phyloP scores from a whole-genome alignment of 768 basidiomycete genomes.

The Russula dissimulans region DNA sequence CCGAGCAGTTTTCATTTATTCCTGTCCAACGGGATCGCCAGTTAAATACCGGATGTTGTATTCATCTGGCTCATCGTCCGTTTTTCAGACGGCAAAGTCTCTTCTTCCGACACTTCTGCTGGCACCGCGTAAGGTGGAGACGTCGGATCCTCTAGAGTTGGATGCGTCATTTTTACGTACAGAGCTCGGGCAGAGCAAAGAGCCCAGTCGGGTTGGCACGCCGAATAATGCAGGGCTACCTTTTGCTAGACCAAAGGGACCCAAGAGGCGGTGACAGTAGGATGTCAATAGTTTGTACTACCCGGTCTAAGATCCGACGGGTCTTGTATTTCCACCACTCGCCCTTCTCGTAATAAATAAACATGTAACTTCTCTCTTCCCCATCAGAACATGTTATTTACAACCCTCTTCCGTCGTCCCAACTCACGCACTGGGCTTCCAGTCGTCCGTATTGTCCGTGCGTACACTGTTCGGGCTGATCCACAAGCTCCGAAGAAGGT shows the following conservation, averaged over 20 bases:
- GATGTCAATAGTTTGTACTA: too few relatives aligned
- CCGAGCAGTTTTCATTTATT: conserved; percentile 78
- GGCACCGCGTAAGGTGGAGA: conserved; percentile 65
- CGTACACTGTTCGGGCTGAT: conserved; percentile 14
- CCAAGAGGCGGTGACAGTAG: conserved; percentile 34
- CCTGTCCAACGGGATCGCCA: conserved; percentile 73
- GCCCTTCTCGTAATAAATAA: too few relatives aligned
- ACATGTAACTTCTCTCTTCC: not conserved
- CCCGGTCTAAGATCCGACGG: too few relatives aligned
- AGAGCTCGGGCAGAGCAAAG: conserved; percentile 39
- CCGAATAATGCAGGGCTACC: conserved; percentile 23
- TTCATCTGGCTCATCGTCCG: conserved; percentile 54
- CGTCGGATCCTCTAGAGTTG: conserved; percentile 69
- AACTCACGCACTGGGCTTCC: not conserved
- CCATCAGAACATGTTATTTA: not conserved
- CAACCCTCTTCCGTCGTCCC: not conserved
- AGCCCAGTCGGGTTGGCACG: conserved; percentile 18
- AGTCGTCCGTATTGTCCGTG: not conserved
- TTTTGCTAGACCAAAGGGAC: conserved; percentile 67
- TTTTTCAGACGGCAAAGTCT: conserved; percentile 48
- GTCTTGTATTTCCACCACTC: too few relatives aligned
- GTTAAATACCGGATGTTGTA: conserved; percentile 87
- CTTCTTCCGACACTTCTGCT: conserved; percentile 37
- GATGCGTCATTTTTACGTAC: conserved; percentile 50
- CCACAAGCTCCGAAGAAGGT: conserved; percentile 35